Evolutionary conservation across 2,329 filamentous ascomycete species (phyloP).

Genomic region (Diplocarpon rosae): DNA sequence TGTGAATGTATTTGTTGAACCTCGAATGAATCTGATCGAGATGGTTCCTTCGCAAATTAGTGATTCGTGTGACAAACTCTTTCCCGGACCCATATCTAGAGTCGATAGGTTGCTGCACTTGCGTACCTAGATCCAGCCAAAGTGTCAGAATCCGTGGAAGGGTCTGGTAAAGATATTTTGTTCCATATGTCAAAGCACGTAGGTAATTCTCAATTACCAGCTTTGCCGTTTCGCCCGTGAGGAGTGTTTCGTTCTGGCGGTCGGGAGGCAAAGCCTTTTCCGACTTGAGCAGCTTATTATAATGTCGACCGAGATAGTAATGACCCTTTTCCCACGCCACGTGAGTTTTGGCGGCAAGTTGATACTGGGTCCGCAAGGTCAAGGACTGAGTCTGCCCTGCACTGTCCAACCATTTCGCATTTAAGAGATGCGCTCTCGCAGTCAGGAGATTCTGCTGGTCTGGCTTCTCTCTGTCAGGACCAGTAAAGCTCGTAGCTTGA

Average conservation of each 20-base stretch:
- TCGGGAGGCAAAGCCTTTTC: slow-evolving; percentile 67
- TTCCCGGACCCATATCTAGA: slow-evolving; percentile 32
- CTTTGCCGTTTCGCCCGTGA: slow-evolving; percentile 75
- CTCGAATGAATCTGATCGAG: slow-evolving; percentile 62
- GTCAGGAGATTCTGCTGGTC: slow-evolving; percentile 48
- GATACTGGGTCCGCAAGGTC: slow-evolving; percentile 71
- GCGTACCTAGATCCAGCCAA: slow-evolving; percentile 84
- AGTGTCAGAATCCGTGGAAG: slow-evolving; percentile 83
- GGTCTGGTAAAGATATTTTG: slow-evolving; percentile 93
- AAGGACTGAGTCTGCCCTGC: slow-evolving; percentile 87
- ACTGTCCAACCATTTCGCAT: slow-evolving; percentile 93
- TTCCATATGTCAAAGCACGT: slow-evolving; percentile 74
- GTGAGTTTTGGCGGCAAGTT: slow-evolving; percentile 61
- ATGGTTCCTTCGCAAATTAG: slow-evolving; percentile 48
- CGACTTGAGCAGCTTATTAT: slow-evolving; percentile 89
- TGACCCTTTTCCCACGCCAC: slow-evolving; percentile 89
- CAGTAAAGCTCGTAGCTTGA: slow-evolving; percentile 15
- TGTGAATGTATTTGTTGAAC: slow-evolving; percentile 65
- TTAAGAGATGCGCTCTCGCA: slow-evolving; percentile 72
- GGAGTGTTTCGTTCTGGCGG: slow-evolving; percentile 65
- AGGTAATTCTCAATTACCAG: slow-evolving; percentile 91
- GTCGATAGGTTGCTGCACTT: slow-evolving; percentile 51
- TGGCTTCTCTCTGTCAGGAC: slow-evolving; percentile 10
- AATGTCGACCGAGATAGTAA: slow-evolving; percentile 93
- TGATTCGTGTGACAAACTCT: slow-evolving; percentile 41